Evolutionary conservation across 306 rosid species (phyloP).

Genomic region (Psophocarpus tetragonolobus): DNA sequence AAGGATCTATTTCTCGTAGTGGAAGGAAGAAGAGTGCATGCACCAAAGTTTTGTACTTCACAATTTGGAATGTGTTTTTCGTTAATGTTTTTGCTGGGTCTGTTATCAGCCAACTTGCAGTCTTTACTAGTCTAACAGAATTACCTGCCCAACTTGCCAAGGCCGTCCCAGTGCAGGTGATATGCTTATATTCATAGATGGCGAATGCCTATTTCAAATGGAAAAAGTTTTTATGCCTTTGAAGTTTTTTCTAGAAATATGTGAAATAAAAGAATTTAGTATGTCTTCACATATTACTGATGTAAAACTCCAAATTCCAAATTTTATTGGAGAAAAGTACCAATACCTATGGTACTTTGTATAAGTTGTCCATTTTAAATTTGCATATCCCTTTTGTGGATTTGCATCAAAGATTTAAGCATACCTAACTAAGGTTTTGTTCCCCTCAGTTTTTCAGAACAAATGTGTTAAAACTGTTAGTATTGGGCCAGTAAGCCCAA

Average conservation of each 20-base stretch:
- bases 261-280: too few relatives aligned
- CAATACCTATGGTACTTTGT: too few relatives aligned
- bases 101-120: conserved; percentile 56
- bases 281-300: too few relatives aligned
- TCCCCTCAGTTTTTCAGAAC: not conserved
- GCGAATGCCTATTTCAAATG: conserved; percentile 7
- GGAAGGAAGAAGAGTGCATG: conserved; percentile 88
- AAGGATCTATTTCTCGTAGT: conserved; percentile 90
- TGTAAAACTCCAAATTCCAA: too few relatives aligned
- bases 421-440: not conserved
- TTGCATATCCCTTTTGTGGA: conserved; percentile 4
- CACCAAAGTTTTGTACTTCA: conserved; percentile 80
- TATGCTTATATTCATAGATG: conserved; percentile 10
- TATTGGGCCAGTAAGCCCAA: too few relatives aligned
- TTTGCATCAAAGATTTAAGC: conserved; percentile 2
- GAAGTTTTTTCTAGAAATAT: too few relatives aligned
- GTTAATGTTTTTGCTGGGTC: conserved; percentile 87
- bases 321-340: too few relatives aligned
- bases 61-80: conserved; percentile 95
- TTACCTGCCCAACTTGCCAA: conserved; percentile 79
- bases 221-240: too few relatives aligned
- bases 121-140: conserved; percentile 72
- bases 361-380: too few relatives aligned
- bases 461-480: too few relatives aligned
- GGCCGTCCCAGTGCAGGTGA: conserved; percentile 91